A percentile compares a stretch with the other conserved stretches of the same genome.
phyloP scores from a whole-genome alignment of 176 grass and related monocot genomes.

The Carex cristatella region DNA sequence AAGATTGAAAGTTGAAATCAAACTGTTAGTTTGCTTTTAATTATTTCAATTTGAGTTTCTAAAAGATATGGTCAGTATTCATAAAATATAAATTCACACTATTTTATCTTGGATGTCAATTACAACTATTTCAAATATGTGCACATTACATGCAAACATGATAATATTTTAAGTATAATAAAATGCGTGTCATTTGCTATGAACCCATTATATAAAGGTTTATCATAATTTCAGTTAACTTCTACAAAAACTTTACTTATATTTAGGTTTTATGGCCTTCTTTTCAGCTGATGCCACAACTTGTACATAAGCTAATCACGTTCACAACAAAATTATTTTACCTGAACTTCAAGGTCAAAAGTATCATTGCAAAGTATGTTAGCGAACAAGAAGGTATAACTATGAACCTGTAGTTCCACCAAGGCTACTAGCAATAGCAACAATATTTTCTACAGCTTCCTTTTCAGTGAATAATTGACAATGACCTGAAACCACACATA shows the following conservation, averaged over 20 bases:
- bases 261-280: too few species aligned
- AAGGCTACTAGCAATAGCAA: slow-evolving; percentile 42
- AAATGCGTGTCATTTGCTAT: not conserved
- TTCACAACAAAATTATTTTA: not conserved
- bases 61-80: not conserved
- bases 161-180: not conserved
- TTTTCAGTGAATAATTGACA: slow-evolving; percentile 51
- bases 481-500: slow-evolving; percentile 51
- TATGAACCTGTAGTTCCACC: slow-evolving; percentile 70
- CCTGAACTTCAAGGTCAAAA: not conserved
- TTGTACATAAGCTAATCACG: not conserved
- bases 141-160: not conserved
- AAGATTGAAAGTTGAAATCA: too few species aligned
- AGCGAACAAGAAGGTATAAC: not conserved
- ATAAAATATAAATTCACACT: not conserved
- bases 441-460: slow-evolving; percentile 40
- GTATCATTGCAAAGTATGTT: not conserved
- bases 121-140: not conserved
- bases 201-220: not conserved
- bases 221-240: not conserved
- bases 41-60: not conserved
- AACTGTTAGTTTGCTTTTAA: too few species aligned
- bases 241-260: not conserved
- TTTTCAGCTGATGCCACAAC: not conserved
- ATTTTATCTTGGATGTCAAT: not conserved